Conservation (phyloP, 495 filamentous ascomycete species). For the Chaetomium fimeti region DNA sequence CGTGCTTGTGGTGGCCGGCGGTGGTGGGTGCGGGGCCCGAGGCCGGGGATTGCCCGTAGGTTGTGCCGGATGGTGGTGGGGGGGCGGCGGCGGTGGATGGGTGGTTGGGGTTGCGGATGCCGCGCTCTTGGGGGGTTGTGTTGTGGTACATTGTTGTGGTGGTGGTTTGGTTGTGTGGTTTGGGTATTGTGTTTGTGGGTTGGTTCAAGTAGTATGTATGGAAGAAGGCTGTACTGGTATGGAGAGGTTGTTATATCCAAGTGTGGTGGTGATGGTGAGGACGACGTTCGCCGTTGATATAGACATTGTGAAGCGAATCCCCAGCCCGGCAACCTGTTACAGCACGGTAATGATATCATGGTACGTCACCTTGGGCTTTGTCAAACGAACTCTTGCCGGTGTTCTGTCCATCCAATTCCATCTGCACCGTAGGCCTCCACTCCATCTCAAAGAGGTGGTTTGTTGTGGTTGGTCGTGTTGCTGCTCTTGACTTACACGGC, state of each 20-base stretch:
- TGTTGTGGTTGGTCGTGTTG: neutral
- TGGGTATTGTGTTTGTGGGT: neutral
- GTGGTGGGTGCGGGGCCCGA: conserved; percentile 36
- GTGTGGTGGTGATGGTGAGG: no score
- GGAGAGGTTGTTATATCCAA: no score
- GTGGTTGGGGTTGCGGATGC: conserved; percentile 10
- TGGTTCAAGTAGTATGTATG: no score
- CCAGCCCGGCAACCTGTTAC: neutral
- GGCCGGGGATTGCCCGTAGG: conserved; percentile 29
- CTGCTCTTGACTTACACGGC: conserved; percentile 3
- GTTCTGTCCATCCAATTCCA: neutral
- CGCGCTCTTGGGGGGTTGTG: conserved; percentile 17
- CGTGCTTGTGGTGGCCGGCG: conserved; percentile 54
- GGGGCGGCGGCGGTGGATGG: neutral
- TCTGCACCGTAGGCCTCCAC: neutral
- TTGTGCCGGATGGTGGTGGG: neutral
- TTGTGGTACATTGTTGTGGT: conserved; percentile 11
- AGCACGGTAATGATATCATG: conserved; percentile 18
- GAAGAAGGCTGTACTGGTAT: no score
- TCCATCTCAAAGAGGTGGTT: neutral
- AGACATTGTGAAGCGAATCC: neutral
- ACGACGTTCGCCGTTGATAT: neutral
- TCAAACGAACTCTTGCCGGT: neutral
- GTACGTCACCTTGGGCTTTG: conserved; percentile 15
- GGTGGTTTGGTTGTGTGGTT: neutral